Evolutionary conservation across 306 rosid species (phyloP), one percentile per base, ranked within the genome.

Genomic region (Mimosa pudica): DNA sequence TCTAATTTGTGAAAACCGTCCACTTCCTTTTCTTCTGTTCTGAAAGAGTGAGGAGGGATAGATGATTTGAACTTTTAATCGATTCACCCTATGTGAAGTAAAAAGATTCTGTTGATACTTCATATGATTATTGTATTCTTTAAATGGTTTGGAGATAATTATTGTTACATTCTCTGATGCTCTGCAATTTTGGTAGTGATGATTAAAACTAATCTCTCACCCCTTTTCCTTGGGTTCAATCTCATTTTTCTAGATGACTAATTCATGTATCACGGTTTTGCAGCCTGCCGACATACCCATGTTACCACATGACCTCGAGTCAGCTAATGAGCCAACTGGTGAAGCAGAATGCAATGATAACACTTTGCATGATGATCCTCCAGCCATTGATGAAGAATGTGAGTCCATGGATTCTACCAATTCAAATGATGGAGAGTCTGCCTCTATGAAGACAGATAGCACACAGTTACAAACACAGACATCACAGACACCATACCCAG

Each of bases 401-500:
- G 99, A 95, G 83, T 95, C 98, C 71, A 91, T 95, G 99, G 94
- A 92, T 71, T 95, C 99, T 49, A 86, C 89, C 36, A 92, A 92
- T 88, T 93, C 99, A 79, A 93, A 88, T 58, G 97, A 95, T 30
- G 96, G 98, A 84, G 98, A 95, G 8, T 72, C 88, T 72, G 80
- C 82, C 33, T 81, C 92, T 54, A 75, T 84, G 44, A 83, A 83
- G 71, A 87, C 86, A 4, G 91, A 93, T 12, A 86, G 45, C 70
- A 57, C 63, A 57, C 33, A 18, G 63, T 76, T 86, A 42, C 90
- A 84, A 71, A 3, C 93, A 44, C 90, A 84, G 61, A 9, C 93
- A 47, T 78, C 85, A 44, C 90, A 84, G 61, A 9, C 93, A 47
- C 77, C 85, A 36, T 93, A 85, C 68, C 98, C 97, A 0, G 75